Evolutionary conservation across 805 yeast species (phyloP), one percentile per base, ranked within the genome.

Genomic region (Schwanniomyces vanrijiae): DNA sequence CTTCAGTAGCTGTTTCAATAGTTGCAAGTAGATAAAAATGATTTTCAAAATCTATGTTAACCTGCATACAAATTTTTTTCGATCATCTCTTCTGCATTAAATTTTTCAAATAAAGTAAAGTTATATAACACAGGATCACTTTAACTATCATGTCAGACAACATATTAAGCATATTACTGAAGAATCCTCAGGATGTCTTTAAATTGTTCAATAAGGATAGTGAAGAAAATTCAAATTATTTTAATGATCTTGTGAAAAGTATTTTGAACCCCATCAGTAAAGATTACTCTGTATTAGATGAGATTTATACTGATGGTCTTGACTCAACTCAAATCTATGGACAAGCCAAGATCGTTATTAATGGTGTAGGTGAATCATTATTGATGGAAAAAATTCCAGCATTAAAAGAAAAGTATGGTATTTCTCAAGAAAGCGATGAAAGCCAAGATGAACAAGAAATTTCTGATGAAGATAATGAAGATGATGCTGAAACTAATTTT

Each of bases 261-360:
- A 70, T 78, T 6, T 68, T 86, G 45, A 90, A 86, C 58, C 86
- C 87, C 4, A 69, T 85, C 28, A 75, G 82, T 20, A 63, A 65
- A 40, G 68, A 70, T 46, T 65, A 66, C 51, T 80, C 94, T 0
- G 86, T 87, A 5, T 72, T 92, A 18, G 96, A 90, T 64, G 90
- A 88, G 61, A 76, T 92, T 18, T 82, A 85, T 55, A 77, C 86
- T 11, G 95, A 90, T 42, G 98, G 97, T 0, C 72, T 92, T 45
- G 96, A 88, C 63, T 84, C 96, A 20, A 79, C 86, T 34, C 98
- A 92, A 62, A 90, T 94, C 0, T 92, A 92, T 90, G 96, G 92
- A 46, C 98, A 92, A 66, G 84, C 88, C 2, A 89, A 88, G 65
- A 78, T 92, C 69, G 84, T 92, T 16, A 71, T 90, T 33, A 97